Percentiles rank a stretch among this genome's conserved stretches.
phyloP scores from a whole-genome alignment of 352 stramenopile species.

The Phytopythium aichiense region DNA sequence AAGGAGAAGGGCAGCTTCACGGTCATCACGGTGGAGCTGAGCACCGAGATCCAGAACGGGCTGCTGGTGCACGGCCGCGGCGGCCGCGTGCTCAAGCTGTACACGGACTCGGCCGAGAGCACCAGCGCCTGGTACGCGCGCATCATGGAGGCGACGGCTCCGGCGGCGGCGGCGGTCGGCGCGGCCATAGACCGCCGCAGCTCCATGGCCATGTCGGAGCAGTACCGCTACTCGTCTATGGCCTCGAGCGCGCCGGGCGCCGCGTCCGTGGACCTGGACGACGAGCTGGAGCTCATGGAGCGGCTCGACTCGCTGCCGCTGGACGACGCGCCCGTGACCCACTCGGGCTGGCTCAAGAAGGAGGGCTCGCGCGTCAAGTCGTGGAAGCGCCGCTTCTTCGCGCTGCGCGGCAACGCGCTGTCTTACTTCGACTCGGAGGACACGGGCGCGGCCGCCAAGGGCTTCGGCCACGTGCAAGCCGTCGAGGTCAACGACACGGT shows the following conservation, averaged over 20 bases:
- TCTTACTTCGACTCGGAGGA: constrained; percentile 84
- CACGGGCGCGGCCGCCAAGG: constrained; percentile 68
- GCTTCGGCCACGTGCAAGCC: constrained; percentile 66
- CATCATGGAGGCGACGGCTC: constrained; percentile 61
- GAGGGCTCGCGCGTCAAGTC: constrained; percentile 73
- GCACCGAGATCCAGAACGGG: constrained; percentile 78
- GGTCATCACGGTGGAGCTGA: constrained; percentile 83
- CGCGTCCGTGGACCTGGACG: constrained; percentile 36
- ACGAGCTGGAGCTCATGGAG: constrained; percentile 50
- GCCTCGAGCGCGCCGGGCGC: neutral
- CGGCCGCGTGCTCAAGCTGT: constrained; percentile 82
- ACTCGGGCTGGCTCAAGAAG: constrained; percentile 81
- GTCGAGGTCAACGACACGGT: constrained; percentile 71
- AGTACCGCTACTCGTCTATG: constrained; percentile 6
- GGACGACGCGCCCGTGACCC: constrained; percentile 50
- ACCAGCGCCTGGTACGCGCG: constrained; percentile 71
- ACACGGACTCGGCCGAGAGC: constrained; percentile 71
- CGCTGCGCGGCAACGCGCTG: constrained; percentile 65
- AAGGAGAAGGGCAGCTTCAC: constrained; percentile 81
- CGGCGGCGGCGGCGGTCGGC: neutral
- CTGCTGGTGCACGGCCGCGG: constrained; percentile 74
- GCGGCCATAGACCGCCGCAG: constrained; percentile 11
- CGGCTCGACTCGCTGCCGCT: constrained; percentile 51
- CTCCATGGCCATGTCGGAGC: constrained; percentile 5
- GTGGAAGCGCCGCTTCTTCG: constrained; percentile 83